Evolutionary conservation across 1,139 yeast species (phyloP), one percentile per base, ranked within the genome.

Genomic region (Taphrina communis): DNA sequence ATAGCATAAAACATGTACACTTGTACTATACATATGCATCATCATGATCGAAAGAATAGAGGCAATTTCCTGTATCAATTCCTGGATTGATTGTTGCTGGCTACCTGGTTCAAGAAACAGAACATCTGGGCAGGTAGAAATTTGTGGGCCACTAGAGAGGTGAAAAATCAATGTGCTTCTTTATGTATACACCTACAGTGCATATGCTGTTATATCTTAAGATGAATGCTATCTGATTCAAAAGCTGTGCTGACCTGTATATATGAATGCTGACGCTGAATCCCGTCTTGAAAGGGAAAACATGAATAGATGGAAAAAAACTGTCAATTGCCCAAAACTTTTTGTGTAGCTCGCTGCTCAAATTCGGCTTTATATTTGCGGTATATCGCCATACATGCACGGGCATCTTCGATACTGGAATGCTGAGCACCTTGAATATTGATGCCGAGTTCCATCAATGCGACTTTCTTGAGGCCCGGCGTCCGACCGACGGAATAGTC

Each of bases 321-420:
- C 4, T 25, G 31, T 25, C 31, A 63, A 19, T 31, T 25, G 36
- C 67, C 67, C 56, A 63, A 17, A 2, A 48, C 67, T 35, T 39
- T 44, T 41, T 55, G 60, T 8, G 59, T 48, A 11, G 61, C 67
- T 35, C 50, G 36, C 41, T 65, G 67, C 41, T 89, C 94, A 73
- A 89, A 87, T 66, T 86, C 90, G 67, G 79, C 80, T 74, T 85
- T 87, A 74, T 85, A 84, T 69, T 84, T 75, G 71, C 91, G 82
- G 75, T 86, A 92, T 38, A 92, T 77, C 69, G 88, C 79, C 97
- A 92, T 91, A 0, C 97, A 86, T 1, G 94, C 94, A 73, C 86
- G 84, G 0, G 97, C 97, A 80, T 92, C 97, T 76, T 90, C 72
- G 11, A 93, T 90, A 0, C 97, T 90, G 8, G 95, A 88, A 79